Base-by-base conservation (phyloP, 2,329 filamentous ascomycete genomes). In the Orbilia blumenaviensis region DNA sequence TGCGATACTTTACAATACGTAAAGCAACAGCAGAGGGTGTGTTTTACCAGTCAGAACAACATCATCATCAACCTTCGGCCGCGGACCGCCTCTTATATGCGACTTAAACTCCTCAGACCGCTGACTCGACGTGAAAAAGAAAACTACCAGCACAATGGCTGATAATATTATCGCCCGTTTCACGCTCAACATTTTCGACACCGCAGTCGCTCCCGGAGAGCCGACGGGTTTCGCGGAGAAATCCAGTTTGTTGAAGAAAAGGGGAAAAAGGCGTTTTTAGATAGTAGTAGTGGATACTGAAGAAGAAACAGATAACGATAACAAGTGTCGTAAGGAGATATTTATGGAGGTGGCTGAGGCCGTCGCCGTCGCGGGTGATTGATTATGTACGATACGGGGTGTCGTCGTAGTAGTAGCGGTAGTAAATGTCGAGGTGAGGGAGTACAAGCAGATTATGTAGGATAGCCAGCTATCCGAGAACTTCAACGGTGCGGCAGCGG, bases 401-500 rank as follows among this genome's bases (percentile, higher is more conserved):
- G 14, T 52, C 34, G 34, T 58, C 12, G 61, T 21, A 25, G 46
- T 50, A 41, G 58, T 34, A 41, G n/a, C n/a, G n/a, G n/a, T n/a
- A 16, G 36, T 34, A 34, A 5, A 10, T 34, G 10, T 34, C 5
- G 5, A 21, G 46, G 56, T 42, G 16, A 34, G 63, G 36, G 56
- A 63, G 61, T 18, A 56, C 34, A 46, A 71, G 48, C 21, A 14
- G 61, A 62, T 27, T 38, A 34, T 58, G 41, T 6, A 27, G 64
- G 72, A 76, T 76, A 76, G 72, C 72, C 72, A 69, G 72, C 72
- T 76, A 76, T 76, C 64, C 32, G 18, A 67, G 12, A 36, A 46
- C 48, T 25, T 36, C 6, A 9, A 46, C 2, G 27, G 36, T 75
- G 61, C 21, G 56, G 36, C 54, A 58, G 27, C 16, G 36, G 36